Evolutionary conservation across 345 rosid species (phyloP).

Genomic region (Hibiscus tridactylites): DNA sequence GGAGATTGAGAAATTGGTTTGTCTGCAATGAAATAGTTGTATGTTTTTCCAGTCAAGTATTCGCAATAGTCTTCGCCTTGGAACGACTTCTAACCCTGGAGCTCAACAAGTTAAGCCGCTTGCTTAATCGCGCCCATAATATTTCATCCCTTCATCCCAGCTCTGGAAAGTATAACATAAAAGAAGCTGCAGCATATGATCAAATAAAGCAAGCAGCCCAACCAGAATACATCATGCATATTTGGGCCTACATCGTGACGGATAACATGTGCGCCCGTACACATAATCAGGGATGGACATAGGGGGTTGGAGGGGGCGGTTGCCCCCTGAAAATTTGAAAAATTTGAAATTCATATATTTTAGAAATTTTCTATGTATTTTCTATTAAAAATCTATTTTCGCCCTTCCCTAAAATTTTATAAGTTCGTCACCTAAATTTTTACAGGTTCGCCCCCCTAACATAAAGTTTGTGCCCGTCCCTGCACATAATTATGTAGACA

Average conservation of each 20-base stretch:
- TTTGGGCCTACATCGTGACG: background rate
- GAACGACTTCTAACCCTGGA: conserved; percentile 5
- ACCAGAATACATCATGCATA: background rate
- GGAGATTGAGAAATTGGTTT: background rate
- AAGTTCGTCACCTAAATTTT: no score
- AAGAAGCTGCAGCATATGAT: background rate
- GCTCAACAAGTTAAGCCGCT: background rate
- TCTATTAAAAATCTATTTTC: no score
- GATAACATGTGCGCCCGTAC: background rate
- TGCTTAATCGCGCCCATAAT: background rate
- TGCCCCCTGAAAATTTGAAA: no score
- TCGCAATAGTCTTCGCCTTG: background rate
- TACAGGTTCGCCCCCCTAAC: no score
- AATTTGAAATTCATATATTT: no score
- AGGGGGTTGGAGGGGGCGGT: no score
- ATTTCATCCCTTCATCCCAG: conserved; percentile 8
- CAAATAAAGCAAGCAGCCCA: background rate
- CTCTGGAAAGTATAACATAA: background rate
- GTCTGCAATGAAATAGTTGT: background rate
- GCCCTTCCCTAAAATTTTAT: no score
- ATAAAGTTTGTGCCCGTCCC: no score
- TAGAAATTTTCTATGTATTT: no score
- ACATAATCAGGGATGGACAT: no score
- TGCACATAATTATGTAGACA: background rate
- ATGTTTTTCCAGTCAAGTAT: background rate